Evolutionary conservation across 73 alveolate species (phyloP), one percentile per base, ranked within the genome.

Genomic region (Stentor coeruleus): DNA sequence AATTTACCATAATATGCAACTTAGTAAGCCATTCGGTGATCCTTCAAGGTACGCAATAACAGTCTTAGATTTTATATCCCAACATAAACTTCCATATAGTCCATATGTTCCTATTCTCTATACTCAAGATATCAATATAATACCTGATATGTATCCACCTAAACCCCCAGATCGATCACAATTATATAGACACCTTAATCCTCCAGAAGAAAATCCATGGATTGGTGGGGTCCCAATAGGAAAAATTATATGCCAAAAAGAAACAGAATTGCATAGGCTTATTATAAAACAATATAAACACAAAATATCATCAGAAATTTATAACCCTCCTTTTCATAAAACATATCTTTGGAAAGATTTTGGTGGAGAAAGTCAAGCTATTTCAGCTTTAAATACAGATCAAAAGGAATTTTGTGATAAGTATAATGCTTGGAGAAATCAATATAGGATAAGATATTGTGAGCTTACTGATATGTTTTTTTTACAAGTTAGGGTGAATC

Each of bases 81-180:
- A 33, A 28, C 79, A 66, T 40, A 20, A 66, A 31, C 36, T 66
- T 2, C 79, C 79, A 66, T 31, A 26, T 40, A 1, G n/a, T 11
- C 40, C 37, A 1, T 20, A 66, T 40, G 79, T 66, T 2, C 79
- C 79, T 66, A 26, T 31, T 66, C 79, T 66, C 14, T 66, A 26
- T 2, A 66, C n/a, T 1, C 79, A 66, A 2, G 37, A 66, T 28
- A 66, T 66, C 41, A 26, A 66, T 20, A 26, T 66, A 26, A 26
- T 40, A 20, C 49, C n/a, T 28, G 79, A 66, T 1, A 33, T 26
- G 81, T 75, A 39, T 38, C 83, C 83, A 37, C 40, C 33, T 37
- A 75, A 35, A 66, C 83, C 83, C 38, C 77, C 77, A 39, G 41
- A 15, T 20, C 26, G 83, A 36, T 39, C 83, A 6, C 83, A 75